Conservation (phyloP, 441 rosid genomes). For the Bruguiera hainesii region DNA sequence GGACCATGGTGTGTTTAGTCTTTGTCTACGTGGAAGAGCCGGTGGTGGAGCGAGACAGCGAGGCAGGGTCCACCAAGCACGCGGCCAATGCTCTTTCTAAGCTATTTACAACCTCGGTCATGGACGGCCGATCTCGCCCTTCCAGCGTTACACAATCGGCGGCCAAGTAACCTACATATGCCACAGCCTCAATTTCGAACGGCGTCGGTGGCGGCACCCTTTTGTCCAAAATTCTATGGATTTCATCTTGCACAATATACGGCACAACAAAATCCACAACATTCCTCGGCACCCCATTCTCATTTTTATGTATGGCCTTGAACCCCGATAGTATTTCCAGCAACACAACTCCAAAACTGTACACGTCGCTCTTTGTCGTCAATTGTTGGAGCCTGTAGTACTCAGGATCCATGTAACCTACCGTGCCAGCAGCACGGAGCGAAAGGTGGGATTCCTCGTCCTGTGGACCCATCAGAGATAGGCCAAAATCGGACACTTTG, state of each 20-base stretch:
- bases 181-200: constrained; percentile 66
- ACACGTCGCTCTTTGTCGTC: constrained; percentile 69
- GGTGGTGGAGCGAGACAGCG: constrained; percentile 39
- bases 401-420: constrained; percentile 83
- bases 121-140: constrained; percentile 62
- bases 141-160: constrained; percentile 48
- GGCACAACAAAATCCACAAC: constrained; percentile 66
- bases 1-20: too few relatives aligned
- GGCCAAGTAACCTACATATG: constrained; percentile 53
- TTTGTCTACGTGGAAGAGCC: constrained; percentile 27
- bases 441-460: constrained; percentile 59
- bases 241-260: constrained; percentile 52
- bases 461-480: constrained; percentile 57
- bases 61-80: constrained; percentile 30
- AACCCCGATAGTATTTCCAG: constrained; percentile 59
- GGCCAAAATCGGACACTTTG: constrained; percentile 78
- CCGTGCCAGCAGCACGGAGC: constrained; percentile 62
- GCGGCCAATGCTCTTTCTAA: constrained; percentile 56
- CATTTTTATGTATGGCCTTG: constrained; percentile 62
- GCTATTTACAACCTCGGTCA: constrained; percentile 49
- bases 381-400: constrained; percentile 67
- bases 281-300: constrained; percentile 48
- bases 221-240: constrained; percentile 58
- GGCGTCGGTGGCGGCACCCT: constrained; percentile 68
- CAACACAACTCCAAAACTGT: constrained; percentile 71